A percentile compares a stretch with the other conserved stretches of the same genome.
phyloP scores from a whole-genome alignment of 108 stramenopile genomes.

The Skeletonema menzelii region DNA sequence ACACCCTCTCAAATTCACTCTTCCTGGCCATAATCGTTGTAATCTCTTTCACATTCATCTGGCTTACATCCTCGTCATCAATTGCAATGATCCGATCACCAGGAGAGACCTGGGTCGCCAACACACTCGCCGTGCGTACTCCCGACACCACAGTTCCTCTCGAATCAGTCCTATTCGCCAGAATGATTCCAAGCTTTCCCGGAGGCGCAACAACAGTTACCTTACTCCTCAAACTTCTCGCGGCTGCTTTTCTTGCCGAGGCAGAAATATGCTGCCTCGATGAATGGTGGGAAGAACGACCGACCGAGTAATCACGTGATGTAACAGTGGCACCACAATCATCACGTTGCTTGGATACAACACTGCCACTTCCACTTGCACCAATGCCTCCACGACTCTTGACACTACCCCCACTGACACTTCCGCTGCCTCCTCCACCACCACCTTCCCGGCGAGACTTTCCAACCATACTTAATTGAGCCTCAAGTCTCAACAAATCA shows the following conservation, averaged over 20 bases:
- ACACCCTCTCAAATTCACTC: slow-evolving; percentile 79
- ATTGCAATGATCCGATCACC: slow-evolving; percentile 89
- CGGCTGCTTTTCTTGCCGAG: slow-evolving; percentile 44
- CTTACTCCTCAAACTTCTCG: slow-evolving; percentile 51
- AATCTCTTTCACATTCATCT: slow-evolving; percentile 89
- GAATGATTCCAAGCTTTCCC: slow-evolving; percentile 88
- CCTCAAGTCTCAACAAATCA: slow-evolving; percentile 81
- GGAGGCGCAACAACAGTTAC: slow-evolving; percentile 79
- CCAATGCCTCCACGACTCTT: slow-evolving; percentile 12
- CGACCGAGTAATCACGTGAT: slow-evolving; percentile 34
- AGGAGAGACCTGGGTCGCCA: slow-evolving; percentile 77
- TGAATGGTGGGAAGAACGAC: slow-evolving; percentile 11
- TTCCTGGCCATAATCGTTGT: slow-evolving; percentile 90
- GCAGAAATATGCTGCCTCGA: slow-evolving; percentile 42
- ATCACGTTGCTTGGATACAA: slow-evolving; percentile 43
- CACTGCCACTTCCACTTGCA: slow-evolving; percentile 13
- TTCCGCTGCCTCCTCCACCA: slow-evolving; percentile 29
- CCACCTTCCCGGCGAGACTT: slow-evolving; percentile 31
- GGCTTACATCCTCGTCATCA: slow-evolving; percentile 90
- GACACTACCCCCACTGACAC: slow-evolving; percentile 19
- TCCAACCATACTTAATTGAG: slow-evolving; percentile 88
- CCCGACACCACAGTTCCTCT: slow-evolving; percentile 89
- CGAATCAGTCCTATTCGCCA: slow-evolving; percentile 87
- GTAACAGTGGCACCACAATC: slow-evolving; percentile 53
- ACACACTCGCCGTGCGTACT: slow-evolving; percentile 75